phyloP scores from a whole-genome alignment of 352 stramenopile genomes.

The Pythium monospermum region DNA sequence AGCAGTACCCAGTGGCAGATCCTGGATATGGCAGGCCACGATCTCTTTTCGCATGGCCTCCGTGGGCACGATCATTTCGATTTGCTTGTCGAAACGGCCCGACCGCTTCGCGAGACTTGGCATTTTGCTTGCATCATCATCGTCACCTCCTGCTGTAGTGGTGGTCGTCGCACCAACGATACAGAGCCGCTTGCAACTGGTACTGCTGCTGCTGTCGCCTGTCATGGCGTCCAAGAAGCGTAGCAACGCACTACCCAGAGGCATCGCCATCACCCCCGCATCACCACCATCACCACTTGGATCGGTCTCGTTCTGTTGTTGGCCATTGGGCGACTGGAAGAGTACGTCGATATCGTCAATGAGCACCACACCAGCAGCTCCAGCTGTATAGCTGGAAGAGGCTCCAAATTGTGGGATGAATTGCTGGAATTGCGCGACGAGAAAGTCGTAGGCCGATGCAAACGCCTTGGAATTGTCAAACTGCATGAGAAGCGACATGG shows the following conservation, averaged over 20 bases:
- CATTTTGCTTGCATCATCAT: conserved; percentile 23
- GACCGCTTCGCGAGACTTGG: conserved; percentile 38
- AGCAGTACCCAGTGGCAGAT: conserved; percentile 20
- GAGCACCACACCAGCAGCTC: conserved; percentile 37
- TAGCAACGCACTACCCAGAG: conserved; percentile 56
- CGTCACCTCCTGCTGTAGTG: background rate
- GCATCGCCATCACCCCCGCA: conserved; percentile 25
- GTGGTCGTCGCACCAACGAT: conserved; percentile 45
- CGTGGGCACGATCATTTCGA: conserved; percentile 62
- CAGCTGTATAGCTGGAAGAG: background rate
- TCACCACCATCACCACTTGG: conserved; percentile 19
- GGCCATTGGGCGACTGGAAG: conserved; percentile 43
- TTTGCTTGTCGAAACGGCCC: conserved; percentile 48
- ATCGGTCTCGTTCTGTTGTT: conserved; percentile 21
- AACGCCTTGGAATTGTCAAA: conserved; percentile 36
- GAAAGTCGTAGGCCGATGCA: conserved; percentile 54
- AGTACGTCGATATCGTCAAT: conserved; percentile 71
- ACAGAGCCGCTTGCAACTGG: conserved; percentile 26
- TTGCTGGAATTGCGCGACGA: conserved; percentile 35
- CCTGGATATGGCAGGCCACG: conserved; percentile 33
- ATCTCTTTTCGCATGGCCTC: conserved; percentile 51
- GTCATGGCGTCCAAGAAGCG: conserved; percentile 53
- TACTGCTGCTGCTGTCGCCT: conserved; percentile 2
- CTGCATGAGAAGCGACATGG: conserved; percentile 55
- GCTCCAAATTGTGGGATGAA: conserved; percentile 22